These are phyloP conservation scores for Phytophthora meadii DNA, from an alignment of 352 stramenopile species.

Conservation along the genomic window DNA sequence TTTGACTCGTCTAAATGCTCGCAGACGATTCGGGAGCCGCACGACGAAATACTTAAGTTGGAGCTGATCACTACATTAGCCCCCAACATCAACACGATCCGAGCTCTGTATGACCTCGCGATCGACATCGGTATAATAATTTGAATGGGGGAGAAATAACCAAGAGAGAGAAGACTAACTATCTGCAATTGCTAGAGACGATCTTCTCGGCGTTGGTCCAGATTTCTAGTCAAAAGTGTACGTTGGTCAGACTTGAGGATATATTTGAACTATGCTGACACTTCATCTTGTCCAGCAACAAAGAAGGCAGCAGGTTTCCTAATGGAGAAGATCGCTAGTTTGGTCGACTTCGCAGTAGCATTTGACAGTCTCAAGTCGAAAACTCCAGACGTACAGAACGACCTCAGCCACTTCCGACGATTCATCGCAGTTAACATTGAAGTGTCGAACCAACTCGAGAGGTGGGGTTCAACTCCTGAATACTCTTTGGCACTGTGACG, in stretches of 20 bases:
- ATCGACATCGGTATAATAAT: slow-evolving; percentile 44
- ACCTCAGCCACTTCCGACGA: slow-evolving; percentile 66
- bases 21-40: slow-evolving; percentile 47
- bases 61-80: slow-evolving; percentile 45
- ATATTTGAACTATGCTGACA: slow-evolving; percentile 8
- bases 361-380: slow-evolving; percentile 66
- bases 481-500: not conserved
- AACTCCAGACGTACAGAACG: slow-evolving; percentile 67
- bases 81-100: slow-evolving; percentile 51
- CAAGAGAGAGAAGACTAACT: slow-evolving; percentile 3
- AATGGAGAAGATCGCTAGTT: slow-evolving; percentile 60
- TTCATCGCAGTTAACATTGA: slow-evolving; percentile 47
- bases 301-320: slow-evolving; percentile 48
- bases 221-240: slow-evolving; percentile 62
- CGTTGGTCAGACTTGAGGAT: not conserved
- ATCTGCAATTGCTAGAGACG: slow-evolving; percentile 33
- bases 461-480: slow-evolving; percentile 19
- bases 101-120: slow-evolving; percentile 49
- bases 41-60: slow-evolving; percentile 42
- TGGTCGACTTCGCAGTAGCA: slow-evolving; percentile 60
- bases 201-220: slow-evolving; percentile 56
- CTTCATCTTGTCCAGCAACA: slow-evolving; percentile 28
- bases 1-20: not conserved
- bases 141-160: not conserved
- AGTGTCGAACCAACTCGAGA: slow-evolving; percentile 56